Conservation (phyloP, 2,329 filamentous ascomycete genomes). For the Trichoderma koningii region DNA sequence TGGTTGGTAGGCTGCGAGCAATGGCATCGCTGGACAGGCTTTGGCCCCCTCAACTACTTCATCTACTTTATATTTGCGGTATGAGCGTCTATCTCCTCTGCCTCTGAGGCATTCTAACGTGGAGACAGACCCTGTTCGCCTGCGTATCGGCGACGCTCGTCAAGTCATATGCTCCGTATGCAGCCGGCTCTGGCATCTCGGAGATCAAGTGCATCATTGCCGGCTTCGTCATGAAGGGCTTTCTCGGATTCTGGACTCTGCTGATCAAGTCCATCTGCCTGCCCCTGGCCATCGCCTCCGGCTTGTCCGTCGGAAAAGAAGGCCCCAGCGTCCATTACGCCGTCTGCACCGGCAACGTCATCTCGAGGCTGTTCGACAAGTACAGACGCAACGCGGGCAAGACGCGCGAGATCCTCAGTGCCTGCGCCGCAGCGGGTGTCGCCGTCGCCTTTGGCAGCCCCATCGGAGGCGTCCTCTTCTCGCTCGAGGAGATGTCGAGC, state of each 20-base stretch:
- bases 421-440: constrained; percentile 91
- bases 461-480: constrained; percentile 95
- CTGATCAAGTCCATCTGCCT: constrained; percentile 91
- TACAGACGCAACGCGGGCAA: constrained; percentile 91
- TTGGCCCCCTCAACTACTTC: constrained; percentile 78
- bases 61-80: constrained; percentile 86
- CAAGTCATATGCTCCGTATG: constrained; percentile 90
- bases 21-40: constrained; percentile 86
- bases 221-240: constrained; percentile 98
- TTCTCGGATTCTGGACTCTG: constrained; percentile 87
- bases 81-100: too few species aligned
- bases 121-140: constrained; percentile 69
- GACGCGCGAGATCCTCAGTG: constrained; percentile 91
- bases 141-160: constrained; percentile 81
- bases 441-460: constrained; percentile 96
- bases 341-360: constrained; percentile 95
- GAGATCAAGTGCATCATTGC: constrained; percentile 99
- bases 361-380: constrained; percentile 88
- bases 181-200: constrained; percentile 93
- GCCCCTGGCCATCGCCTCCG: constrained; percentile 89
- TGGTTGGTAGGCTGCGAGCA: constrained; percentile 68
- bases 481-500: constrained; percentile 94
- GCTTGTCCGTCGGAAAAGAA: constrained; percentile 93
- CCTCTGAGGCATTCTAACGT: constrained; percentile 26
- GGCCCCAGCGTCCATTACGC: constrained; percentile 99